Base-by-base conservation (phyloP, 2,329 filamentous ascomycete species). In the Fusarium foetens region DNA sequence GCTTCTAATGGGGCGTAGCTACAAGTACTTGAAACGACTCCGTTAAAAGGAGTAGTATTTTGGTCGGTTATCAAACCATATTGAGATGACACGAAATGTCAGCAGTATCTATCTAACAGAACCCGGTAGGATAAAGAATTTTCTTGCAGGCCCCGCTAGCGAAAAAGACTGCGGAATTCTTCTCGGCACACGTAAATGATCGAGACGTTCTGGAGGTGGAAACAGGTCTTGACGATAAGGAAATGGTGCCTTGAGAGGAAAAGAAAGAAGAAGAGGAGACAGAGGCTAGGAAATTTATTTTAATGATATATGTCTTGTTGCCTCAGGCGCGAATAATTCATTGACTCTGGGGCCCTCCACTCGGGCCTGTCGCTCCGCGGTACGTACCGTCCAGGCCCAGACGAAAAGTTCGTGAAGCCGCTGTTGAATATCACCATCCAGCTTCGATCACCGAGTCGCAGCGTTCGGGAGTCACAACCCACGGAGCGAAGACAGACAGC, bases 61-160 rank as follows among this genome's bases (percentile, higher is more conserved):
- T 29, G 29, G 8, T 53, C 19, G 14, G 19, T 21, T 53, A 35
- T 38, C 39, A 41, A 54, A 39, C 42, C 41, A 27, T 45, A 14
- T 41, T 36, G 17, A 58, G 19, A 36, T 23, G n/a, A n/a, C 38
- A 68, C 29, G 48, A 29, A 25, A 76, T 97, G 93, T 97, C 83
- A 87, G 92, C 94, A 94, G 91, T 90, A 90, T 89, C 94, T 97
- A 97, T 97, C 94, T 97, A 97, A 95, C 94, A 88, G 92, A 91
- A 89, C 88, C 93, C 92, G 93, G 94, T 90, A 82, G 83, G 80
- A 82, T 84, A 81, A 53, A 75, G 72, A 68, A 38, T 63, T 64
- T 69, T 73, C 80, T 75, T 75, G 89, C 93, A 94, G 94, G 93
- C 92, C 92, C 93, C 90, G 94, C 93, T 98, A 98, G 95, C 95